These are phyloP conservation scores for Neocatenulostroma microsporum DNA, from an alignment of 2,329 filamentous ascomycete species.

Conservation along the genomic window DNA sequence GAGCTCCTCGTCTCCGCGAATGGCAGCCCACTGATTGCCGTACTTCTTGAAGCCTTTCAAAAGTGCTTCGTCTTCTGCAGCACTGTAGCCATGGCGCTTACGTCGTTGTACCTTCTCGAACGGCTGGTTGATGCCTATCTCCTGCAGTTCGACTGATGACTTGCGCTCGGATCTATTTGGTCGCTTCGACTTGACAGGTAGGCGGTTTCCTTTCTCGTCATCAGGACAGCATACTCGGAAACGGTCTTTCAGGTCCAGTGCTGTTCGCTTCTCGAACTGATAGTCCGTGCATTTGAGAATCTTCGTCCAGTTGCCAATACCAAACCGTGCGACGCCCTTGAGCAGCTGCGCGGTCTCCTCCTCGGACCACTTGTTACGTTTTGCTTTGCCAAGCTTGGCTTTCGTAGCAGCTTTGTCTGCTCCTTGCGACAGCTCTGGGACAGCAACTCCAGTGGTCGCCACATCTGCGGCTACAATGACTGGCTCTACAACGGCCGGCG, in stretches of 20 bases:
- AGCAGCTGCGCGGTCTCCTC: slow-evolving; percentile 53
- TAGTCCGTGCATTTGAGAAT: slow-evolving; percentile 52
- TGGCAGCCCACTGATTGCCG: slow-evolving; percentile 53
- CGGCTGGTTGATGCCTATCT: slow-evolving; percentile 44
- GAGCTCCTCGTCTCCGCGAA: slow-evolving; percentile 48
- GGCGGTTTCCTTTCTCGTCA: no score
- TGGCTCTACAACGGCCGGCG: no score
- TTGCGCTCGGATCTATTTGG: slow-evolving; percentile 23
- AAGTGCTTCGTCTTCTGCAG: slow-evolving; percentile 51
- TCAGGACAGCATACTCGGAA: slow-evolving; percentile 29
- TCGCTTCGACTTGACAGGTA: no score
- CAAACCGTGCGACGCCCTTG: slow-evolving; percentile 52
- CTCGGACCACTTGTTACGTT: slow-evolving; percentile 52
- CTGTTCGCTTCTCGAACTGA: slow-evolving; percentile 50
- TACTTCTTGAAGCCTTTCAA: slow-evolving; percentile 52
- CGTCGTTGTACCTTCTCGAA: slow-evolving; percentile 46
- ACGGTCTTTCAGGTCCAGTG: slow-evolving; percentile 57
- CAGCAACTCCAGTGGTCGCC: slow-evolving; percentile 29
- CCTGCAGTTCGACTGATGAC: slow-evolving; percentile 28
- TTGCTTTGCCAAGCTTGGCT: slow-evolving; percentile 8
- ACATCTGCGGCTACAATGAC: no score
- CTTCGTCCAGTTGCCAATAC: slow-evolving; percentile 58
- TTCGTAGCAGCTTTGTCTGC: no score
- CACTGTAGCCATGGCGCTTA: slow-evolving; percentile 48
- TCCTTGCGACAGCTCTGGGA: no score